phyloP scores from a whole-genome alignment of 2,329 filamentous ascomycete genomes.

The Pseudocercospora macadamiae region DNA sequence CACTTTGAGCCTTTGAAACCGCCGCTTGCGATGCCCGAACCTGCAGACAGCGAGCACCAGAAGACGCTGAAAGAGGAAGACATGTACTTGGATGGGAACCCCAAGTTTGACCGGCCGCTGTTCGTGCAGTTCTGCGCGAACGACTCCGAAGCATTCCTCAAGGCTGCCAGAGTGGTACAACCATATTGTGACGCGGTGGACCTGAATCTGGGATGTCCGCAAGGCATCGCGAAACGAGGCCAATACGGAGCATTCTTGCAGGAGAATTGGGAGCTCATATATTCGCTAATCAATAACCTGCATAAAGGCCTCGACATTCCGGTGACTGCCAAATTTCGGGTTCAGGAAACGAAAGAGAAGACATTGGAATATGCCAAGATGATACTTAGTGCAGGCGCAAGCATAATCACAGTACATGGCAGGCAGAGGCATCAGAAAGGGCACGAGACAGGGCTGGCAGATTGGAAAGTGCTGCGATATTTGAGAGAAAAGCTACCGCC shows the following conservation, averaged over 20 bases:
- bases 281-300: constrained; percentile 78
- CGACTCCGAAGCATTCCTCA: constrained; percentile 76
- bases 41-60: constrained; percentile 27
- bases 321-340: constrained; percentile 91
- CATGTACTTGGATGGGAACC: constrained; percentile 82
- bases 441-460: constrained; percentile 88
- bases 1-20: constrained; percentile 73
- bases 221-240: constrained; percentile 89
- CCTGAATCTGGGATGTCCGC: constrained; percentile 92
- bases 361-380: constrained; percentile 88
- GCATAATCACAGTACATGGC: constrained; percentile 91
- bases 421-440: constrained; percentile 90
- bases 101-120: constrained; percentile 78
- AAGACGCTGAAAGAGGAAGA: constrained; percentile 33
- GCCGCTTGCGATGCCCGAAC: constrained; percentile 27
- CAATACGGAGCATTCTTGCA: constrained; percentile 94
- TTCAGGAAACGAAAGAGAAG: constrained; percentile 82
- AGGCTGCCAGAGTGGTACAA: constrained; percentile 75
- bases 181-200: constrained; percentile 95
- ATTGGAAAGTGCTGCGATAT: constrained; percentile 85
- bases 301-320: constrained; percentile 78
- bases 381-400: constrained; percentile 84
- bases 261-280: constrained; percentile 85
- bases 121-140: constrained; percentile 98
- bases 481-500: constrained; percentile 79